Evolutionary conservation across 2,329 filamentous ascomycete genomes (phyloP).

Genomic region (Coniochaeta prunicola): DNA sequence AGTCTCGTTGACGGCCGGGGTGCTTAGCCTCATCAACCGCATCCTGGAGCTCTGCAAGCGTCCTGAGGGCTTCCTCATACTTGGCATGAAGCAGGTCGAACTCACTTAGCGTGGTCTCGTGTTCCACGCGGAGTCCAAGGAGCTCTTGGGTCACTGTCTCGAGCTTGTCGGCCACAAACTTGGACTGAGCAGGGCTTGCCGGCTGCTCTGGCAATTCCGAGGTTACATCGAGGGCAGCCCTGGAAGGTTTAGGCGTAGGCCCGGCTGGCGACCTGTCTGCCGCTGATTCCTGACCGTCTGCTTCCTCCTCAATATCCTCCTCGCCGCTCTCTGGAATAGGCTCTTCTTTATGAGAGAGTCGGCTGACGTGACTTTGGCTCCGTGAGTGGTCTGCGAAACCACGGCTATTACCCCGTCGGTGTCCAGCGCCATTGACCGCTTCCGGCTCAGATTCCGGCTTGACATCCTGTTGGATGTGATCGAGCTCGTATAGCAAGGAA

Average conservation of each 20-base stretch:
- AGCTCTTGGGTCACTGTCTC: conserved; percentile 89
- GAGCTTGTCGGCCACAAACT: conserved; percentile 85
- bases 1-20: conserved; percentile 44
- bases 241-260: conserved; percentile 15
- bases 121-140: conserved; percentile 81
- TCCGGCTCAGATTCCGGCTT: conserved; percentile 31
- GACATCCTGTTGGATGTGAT: conserved; percentile 61
- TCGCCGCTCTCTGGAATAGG: conserved; percentile 47
- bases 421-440: conserved; percentile 26
- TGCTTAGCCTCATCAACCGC: conserved; percentile 72
- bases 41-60: conserved; percentile 80
- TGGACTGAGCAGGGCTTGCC: conserved; percentile 69
- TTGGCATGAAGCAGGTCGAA: conserved; percentile 77
- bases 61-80: conserved; percentile 81
- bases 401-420: conserved; percentile 33
- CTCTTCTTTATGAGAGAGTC: conserved; percentile 45
- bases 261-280: conserved; percentile 18
- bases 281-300: conserved; percentile 21
- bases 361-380: conserved; percentile 46
- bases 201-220: conserved; percentile 27
- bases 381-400: conserved; percentile 42
- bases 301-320: conserved; percentile 22
- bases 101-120: conserved; percentile 75
- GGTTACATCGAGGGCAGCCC: conserved; percentile 4
- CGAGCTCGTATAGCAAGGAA: conserved; percentile 83